phyloP scores from a whole-genome alignment of 768 basidiomycete genomes.

The Termitomyces sp. region DNA sequence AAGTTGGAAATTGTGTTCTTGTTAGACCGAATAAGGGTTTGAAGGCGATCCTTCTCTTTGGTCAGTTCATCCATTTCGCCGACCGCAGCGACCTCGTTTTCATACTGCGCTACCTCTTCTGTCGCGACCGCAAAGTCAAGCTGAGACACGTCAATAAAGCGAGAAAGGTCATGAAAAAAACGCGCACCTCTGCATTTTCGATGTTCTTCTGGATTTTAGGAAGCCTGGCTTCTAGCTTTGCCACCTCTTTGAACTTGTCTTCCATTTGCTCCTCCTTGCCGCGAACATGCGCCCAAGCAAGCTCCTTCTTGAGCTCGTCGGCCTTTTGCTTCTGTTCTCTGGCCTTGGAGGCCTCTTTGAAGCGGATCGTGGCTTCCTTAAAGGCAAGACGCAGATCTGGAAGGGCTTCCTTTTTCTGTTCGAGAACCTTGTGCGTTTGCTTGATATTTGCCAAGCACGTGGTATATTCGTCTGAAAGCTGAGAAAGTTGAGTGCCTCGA shows the following conservation, averaged over 20 bases:
- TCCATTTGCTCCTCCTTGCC: conserved; percentile 61
- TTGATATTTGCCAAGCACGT: conserved; percentile 69
- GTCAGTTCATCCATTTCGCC: conserved; percentile 30
- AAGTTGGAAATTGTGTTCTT: conserved; percentile 38
- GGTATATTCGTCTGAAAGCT: conserved; percentile 86
- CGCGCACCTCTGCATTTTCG: conserved; percentile 31
- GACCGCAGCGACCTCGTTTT: conserved; percentile 25
- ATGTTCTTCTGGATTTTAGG: conserved; percentile 36
- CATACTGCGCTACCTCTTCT: conserved; percentile 26
- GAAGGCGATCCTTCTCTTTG: conserved; percentile 41
- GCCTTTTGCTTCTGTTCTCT: conserved; percentile 65
- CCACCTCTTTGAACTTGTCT: conserved; percentile 32
- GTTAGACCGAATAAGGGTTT: conserved; percentile 42
- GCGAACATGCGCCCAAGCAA: conserved; percentile 85
- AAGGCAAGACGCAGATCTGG: conserved; percentile 68
- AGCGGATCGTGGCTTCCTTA: conserved; percentile 54
- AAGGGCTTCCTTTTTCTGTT: conserved; percentile 70
- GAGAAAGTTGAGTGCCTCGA: conserved; percentile 85
- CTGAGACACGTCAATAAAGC: conserved; percentile 17
- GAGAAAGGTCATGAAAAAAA: too few species aligned
- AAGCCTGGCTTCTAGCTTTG: conserved; percentile 28
- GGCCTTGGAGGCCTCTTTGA: conserved; percentile 73
- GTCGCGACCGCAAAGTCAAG: conserved; percentile 26
- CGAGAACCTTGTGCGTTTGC: conserved; percentile 60
- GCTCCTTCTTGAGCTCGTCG: conserved; percentile 71